Evolutionary conservation across 495 filamentous ascomycete species (phyloP).

Genomic region (Filosporella fistucella): DNA sequence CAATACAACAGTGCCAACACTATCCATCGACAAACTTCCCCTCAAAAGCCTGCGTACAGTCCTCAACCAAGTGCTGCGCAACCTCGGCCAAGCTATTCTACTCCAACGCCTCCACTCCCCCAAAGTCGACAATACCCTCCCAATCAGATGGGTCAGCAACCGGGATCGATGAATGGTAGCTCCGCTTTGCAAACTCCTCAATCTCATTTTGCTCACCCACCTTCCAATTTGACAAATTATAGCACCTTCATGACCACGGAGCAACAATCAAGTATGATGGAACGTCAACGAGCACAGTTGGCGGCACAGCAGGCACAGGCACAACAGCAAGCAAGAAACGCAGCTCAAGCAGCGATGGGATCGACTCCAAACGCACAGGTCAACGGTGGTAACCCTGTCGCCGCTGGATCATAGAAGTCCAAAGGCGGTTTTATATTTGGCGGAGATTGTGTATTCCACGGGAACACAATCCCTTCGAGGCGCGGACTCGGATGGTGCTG

Average conservation of each 20-base stretch:
- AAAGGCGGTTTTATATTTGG: too few relatives aligned
- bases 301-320: constrained; percentile 18
- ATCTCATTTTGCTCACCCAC: constrained; percentile 7
- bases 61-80: constrained; percentile 14
- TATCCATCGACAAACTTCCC: constrained; percentile 19
- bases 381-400: constrained; percentile 18
- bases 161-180: constrained; percentile 21
- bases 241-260: constrained; percentile 21
- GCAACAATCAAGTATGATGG: constrained; percentile 24
- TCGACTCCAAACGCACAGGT: constrained; percentile 16
- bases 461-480: too few relatives aligned
- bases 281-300: constrained; percentile 23
- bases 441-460: too few relatives aligned
- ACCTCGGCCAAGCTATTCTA: constrained; percentile 15
- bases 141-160: background rate
- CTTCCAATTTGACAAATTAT: constrained; percentile 18
- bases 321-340: constrained; percentile 23
- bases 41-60: constrained; percentile 21
- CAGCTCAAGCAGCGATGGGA: constrained; percentile 19
- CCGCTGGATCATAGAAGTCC: constrained; percentile 14
- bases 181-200: constrained; percentile 11
- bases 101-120: constrained; percentile 8
- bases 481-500: too few relatives aligned
- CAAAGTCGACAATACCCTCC: too few relatives aligned
- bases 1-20: constrained; percentile 15